Conservation (phyloP, 805 yeast species). For the Kodamaea jinghongensis region DNA sequence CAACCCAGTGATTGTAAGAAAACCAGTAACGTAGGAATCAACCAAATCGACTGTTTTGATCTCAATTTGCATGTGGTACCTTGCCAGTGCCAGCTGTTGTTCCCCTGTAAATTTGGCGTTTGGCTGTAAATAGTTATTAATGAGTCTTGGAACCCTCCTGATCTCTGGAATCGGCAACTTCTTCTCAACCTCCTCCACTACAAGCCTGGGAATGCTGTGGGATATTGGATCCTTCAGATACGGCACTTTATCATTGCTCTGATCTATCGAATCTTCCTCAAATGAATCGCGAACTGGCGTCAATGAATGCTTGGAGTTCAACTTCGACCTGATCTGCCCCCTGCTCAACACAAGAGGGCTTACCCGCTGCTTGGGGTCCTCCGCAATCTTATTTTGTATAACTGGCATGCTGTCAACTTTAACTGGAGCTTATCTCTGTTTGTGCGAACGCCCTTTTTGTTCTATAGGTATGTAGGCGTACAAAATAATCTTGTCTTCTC, state of each 20-base stretch:
- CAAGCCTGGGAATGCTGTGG: constrained; percentile 1
- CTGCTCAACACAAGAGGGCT: constrained; percentile 2
- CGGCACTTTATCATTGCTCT: neutral
- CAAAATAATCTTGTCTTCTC: too few relatives aligned
- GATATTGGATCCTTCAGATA: neutral
- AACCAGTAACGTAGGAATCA: constrained; percentile 49
- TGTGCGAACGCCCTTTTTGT: neutral
- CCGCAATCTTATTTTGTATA: constrained; percentile 5
- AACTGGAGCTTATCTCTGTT: neutral
- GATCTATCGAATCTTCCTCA: constrained; percentile 4
- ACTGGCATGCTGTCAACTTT: constrained; percentile 8
- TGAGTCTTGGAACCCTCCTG: constrained; percentile 23
- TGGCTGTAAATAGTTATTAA: constrained; percentile 51
- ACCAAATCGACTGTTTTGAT: constrained; percentile 65
- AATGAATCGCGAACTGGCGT: neutral
- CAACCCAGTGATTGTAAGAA: constrained; percentile 61
- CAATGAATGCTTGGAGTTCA: neutral
- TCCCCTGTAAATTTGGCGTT: constrained; percentile 63
- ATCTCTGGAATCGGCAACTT: constrained; percentile 3
- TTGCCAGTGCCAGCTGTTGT: constrained; percentile 65
- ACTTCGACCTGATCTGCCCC: constrained; percentile 3
- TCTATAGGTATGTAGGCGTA: too few relatives aligned
- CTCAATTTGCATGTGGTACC: constrained; percentile 67
- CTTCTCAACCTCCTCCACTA: constrained; percentile 2
- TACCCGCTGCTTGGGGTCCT: constrained; percentile 7